Evolutionary conservation across 2,329 filamentous ascomycete genomes (phyloP), one percentile per base, ranked within the genome.

Genomic region (Alternaria panax): DNA sequence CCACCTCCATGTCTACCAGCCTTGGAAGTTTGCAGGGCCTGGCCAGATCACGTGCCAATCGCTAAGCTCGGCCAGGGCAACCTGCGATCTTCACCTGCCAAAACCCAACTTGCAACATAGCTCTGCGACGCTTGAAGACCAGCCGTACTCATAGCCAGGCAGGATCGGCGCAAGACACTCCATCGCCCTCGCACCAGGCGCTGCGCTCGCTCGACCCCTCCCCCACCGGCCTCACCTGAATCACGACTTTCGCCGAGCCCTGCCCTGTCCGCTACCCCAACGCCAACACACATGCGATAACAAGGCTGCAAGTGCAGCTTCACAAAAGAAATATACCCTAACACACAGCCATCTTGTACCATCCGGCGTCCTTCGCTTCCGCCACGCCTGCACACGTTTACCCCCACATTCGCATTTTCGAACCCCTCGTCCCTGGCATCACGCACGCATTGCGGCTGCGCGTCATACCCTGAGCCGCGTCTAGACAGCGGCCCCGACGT

Each of bases 381-480:
- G 38, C 30, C n/a, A 45, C 40, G 38, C 52, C 43, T 43, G 48
- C 58, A 52, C n/a, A 20, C 43, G 24, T 25, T 62, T 54, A 40
- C 59, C 70, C 70, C 71, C 72, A 72, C 71, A 69, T 64, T 63
- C 60, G 55, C 66, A 69, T 66, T 71, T 72, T 73, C 69, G 50
- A 69, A 51, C 66, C 67, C 69, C 66, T 72, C 71, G 66, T 60
- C 54, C 41, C 48, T 51, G 58, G 57, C n/a, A 52, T 56, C 54
- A 64, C 57, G 61, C 62, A 59, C 64, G 50, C 57, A 64, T 60
- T 62, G 57, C 59, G 58, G 60, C 63, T 64, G 65, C 63, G 67
- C 64, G 57, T 59, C 65, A 59, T 59, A 68, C 45, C 58, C 60
- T 60, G 54, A 62, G 48, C 51, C 59, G 58, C 56, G 58, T 59